A percentile compares a stretch with the other conserved stretches of the same genome.
Conservation (phyloP, 1,284 basidiomycete genomes). For the Trichosporon sp. region DNA sequence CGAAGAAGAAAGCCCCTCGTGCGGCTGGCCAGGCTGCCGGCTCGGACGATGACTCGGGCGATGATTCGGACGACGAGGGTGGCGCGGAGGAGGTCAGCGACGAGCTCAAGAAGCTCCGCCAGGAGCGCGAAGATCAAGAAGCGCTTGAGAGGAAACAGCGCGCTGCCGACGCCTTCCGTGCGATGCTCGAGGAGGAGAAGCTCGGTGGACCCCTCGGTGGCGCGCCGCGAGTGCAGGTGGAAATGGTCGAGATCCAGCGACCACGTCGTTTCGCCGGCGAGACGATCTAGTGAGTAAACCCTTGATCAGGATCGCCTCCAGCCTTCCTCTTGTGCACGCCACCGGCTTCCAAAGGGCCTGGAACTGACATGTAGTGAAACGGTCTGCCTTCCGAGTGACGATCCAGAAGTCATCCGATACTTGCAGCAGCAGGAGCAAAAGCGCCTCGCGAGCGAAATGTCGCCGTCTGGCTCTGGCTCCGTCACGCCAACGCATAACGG, state of each 20-base stretch:
- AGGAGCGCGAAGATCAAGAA: conserved; percentile 20
- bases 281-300: conserved; percentile 47
- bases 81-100: conserved; percentile 20
- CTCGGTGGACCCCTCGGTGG: conserved; percentile 9
- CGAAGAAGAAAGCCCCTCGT: conserved; percentile 25
- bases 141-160: conserved; percentile 23
- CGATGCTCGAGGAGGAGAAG: conserved; percentile 27
- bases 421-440: conserved; percentile 25
- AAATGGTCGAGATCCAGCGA: conserved; percentile 48
- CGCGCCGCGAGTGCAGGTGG: conserved; percentile 24
- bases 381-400: conserved; percentile 39
- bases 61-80: conserved; percentile 26
- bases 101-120: conserved; percentile 1
- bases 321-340: not conserved
- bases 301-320: not conserved
- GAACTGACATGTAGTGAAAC: conserved; percentile 45
- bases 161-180: conserved; percentile 28
- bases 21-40: not conserved
- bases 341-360: too few relatives aligned
- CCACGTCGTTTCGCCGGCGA: conserved; percentile 54
- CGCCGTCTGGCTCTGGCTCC: conserved; percentile 1
- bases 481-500: conserved; percentile 17
- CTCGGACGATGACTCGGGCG: conserved; percentile 26
- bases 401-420: conserved; percentile 49
- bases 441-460: conserved; percentile 12